These are phyloP conservation scores for Spathaspora passalidarum DNA, from an alignment of 805 yeast species.

Conservation along the genomic window DNA sequence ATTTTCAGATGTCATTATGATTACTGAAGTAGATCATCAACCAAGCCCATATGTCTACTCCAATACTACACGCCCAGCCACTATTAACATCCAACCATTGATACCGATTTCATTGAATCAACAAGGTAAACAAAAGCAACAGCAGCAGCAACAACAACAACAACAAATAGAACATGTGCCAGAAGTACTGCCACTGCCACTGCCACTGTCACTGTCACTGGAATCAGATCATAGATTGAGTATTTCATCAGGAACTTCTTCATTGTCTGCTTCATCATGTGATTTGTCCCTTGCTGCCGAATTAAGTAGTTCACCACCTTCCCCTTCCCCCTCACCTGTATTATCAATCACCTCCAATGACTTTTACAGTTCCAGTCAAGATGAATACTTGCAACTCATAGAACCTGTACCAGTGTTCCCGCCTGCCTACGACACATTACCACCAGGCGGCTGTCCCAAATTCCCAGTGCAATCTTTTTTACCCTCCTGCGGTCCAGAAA, in stretches of 20 bases:
- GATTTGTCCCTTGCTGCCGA: neutral
- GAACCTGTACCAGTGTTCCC: constrained; percentile 40
- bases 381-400: constrained; percentile 26
- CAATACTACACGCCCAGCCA: neutral
- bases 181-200: neutral
- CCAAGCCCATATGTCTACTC: neutral
- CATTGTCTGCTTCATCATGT: constrained; percentile 1
- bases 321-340: neutral
- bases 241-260: neutral
- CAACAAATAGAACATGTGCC: neutral
- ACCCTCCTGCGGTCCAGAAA: constrained; percentile 11
- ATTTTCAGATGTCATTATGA: neutral
- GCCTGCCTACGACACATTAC: constrained; percentile 32
- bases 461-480: constrained; percentile 22
- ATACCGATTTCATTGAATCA: neutral
- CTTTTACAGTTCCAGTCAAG: neutral
- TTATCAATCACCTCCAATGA: neutral
- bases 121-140: neutral
- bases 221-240: neutral
- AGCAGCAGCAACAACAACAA: neutral
- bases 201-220: neutral
- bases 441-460: constrained; percentile 45
- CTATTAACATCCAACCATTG: neutral
- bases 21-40: neutral
- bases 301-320: neutral